Conservation (phyloP, 2,329 filamentous ascomycete species). For the Aspergillus nomiae region DNA sequence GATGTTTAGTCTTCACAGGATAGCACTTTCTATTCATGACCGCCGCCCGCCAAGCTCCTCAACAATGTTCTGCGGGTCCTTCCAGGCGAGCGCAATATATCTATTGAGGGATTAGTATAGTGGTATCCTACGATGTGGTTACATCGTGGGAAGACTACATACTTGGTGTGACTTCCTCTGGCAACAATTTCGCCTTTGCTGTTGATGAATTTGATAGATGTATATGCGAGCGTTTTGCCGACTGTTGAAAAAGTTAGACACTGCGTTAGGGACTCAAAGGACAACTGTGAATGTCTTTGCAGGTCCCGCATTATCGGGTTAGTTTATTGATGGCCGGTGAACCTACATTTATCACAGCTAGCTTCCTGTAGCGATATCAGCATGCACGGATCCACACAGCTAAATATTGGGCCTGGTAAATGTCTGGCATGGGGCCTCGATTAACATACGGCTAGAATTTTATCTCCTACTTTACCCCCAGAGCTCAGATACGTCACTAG, state of each 20-base stretch:
- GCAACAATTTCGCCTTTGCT: conserved; percentile 62
- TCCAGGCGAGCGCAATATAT: conserved; percentile 62
- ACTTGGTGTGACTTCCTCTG: conserved; percentile 69
- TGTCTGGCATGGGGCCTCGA: background rate
- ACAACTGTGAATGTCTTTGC: background rate
- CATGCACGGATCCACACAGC: background rate
- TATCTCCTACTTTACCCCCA: conserved; percentile 65
- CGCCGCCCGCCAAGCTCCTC: conserved; percentile 52
- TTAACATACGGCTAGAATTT: conserved; percentile 53
- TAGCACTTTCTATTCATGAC: background rate
- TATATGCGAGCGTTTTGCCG: conserved; percentile 67
- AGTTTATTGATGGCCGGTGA: background rate
- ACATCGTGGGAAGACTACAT: conserved; percentile 20
- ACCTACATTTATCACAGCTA: conserved; percentile 65
- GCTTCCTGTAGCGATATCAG: conserved; percentile 51
- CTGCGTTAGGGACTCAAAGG: background rate
- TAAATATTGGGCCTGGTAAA: background rate
- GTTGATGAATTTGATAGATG: conserved; percentile 63
- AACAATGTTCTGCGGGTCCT: conserved; percentile 63
- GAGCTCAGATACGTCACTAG: conserved; percentile 64
- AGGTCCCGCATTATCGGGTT: background rate
- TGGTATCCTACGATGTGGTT: background rate
- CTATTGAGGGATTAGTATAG: conserved; percentile 29
- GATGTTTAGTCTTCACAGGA: background rate
- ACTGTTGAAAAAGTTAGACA: conserved; percentile 42